Evolutionary conservation across 2,329 filamentous ascomycete species (phyloP).

Genomic region (Neopestalotiopsis sp.): DNA sequence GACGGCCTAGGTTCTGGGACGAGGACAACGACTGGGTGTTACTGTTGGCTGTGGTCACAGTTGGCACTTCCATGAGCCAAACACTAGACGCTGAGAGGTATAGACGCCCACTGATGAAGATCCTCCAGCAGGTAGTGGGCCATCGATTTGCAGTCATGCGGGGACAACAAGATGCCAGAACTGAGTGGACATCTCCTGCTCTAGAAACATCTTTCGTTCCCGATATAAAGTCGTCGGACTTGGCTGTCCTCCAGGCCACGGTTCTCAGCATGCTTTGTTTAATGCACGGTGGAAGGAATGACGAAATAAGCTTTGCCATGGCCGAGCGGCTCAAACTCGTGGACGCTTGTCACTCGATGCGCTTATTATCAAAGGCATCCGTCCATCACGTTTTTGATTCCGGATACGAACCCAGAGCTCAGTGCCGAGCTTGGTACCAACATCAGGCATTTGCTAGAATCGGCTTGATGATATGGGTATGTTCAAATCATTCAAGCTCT

Average conservation of each 20-base stretch:
- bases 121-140: background rate
- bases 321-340: background rate
- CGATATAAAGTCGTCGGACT: background rate
- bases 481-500: background rate
- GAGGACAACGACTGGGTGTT: background rate
- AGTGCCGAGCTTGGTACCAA: background rate
- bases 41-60: background rate
- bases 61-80: background rate
- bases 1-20: background rate
- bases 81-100: background rate
- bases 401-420: background rate
- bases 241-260: background rate
- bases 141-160: background rate
- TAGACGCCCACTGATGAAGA: background rate
- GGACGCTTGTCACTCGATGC: background rate
- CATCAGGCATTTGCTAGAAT: background rate
- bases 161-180: background rate
- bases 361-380: background rate
- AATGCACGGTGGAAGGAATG: background rate
- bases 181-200: background rate
- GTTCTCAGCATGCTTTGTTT: background rate
- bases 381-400: background rate
- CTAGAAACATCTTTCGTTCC: background rate
- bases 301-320: background rate
- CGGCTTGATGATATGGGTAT: slow-evolving; percentile 6